phyloP scores from a whole-genome alignment of 192 early-diverging fungal genomes.

The Backusella tuberculispora region DNA sequence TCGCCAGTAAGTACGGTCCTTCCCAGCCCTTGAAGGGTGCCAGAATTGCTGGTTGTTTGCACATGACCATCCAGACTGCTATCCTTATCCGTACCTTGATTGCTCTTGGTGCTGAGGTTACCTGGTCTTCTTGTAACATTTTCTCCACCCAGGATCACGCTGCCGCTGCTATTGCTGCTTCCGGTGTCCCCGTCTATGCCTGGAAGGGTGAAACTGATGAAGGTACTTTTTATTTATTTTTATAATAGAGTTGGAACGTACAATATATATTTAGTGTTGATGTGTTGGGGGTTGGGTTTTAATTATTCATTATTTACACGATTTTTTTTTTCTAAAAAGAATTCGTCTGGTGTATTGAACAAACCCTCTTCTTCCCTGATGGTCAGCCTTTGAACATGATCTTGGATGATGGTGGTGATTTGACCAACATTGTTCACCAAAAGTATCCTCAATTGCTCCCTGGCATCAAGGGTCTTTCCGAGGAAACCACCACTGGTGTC shows the following conservation, averaged over 20 bases:
- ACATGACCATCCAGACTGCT: conserved; percentile 99
- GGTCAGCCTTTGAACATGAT: conserved; percentile 97
- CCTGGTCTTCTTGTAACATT: conserved; percentile 69
- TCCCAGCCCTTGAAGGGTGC: conserved; percentile 90
- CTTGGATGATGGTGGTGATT: conserved; percentile 98
- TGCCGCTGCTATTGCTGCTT: conserved; percentile 95
- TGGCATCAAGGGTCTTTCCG: conserved; percentile 92
- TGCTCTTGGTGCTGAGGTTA: conserved; percentile 93
- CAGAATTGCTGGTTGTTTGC: conserved; percentile 96
- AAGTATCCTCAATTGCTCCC: conserved; percentile 89
- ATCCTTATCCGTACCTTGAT: conserved; percentile 97
- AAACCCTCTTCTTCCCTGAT: conserved; percentile 94
- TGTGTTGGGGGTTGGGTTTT: neutral
- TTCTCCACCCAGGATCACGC: conserved; percentile 99
- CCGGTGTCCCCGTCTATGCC: conserved; percentile 95
- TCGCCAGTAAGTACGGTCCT: conserved; percentile 92
- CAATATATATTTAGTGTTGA: neutral
- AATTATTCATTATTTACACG: neutral
- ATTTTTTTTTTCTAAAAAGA: conserved; percentile 50
- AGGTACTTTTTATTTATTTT: conserved; percentile 28
- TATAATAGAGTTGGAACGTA: neutral
- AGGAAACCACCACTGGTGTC: conserved; percentile 99
- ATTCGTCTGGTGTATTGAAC: conserved; percentile 99
- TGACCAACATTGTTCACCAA: conserved; percentile 95
- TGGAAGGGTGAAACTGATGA: conserved; percentile 99